Evolutionary conservation across 2,329 filamentous ascomycete genomes (phyloP).

Genomic region (Pseudodiploospora longispora): DNA sequence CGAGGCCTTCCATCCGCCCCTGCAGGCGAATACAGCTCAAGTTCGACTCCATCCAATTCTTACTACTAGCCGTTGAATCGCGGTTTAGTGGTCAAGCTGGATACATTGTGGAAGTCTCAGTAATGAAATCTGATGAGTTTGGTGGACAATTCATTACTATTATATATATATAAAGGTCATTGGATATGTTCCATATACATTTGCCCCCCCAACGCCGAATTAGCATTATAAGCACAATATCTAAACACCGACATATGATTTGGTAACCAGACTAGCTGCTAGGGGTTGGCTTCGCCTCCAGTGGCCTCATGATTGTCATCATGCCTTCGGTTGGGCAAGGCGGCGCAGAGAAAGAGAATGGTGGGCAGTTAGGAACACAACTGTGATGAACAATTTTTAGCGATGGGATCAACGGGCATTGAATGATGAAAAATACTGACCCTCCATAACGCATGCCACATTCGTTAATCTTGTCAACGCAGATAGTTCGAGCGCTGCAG

Average conservation of each 20-base stretch:
- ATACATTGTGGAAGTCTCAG: no score
- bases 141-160: not conserved
- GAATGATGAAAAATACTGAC: slow-evolving; percentile 8
- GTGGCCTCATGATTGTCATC: no score
- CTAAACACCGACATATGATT: not conserved
- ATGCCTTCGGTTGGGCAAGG: slow-evolving; percentile 8
- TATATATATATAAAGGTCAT: not conserved
- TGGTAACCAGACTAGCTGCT: not conserved
- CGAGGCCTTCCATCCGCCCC: slow-evolving; percentile 22
- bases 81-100: not conserved
- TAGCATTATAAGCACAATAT: not conserved
- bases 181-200: not conserved
- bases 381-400: slow-evolving; percentile 4
- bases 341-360: slow-evolving; percentile 10
- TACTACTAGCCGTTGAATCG: slow-evolving; percentile 24
- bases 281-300: not conserved
- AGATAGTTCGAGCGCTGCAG: slow-evolving; percentile 18
- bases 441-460: slow-evolving; percentile 17
- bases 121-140: no score
- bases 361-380: slow-evolving; percentile 17
- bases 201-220: not conserved
- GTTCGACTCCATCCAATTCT: slow-evolving; percentile 23
- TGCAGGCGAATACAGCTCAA: slow-evolving; percentile 34
- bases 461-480: slow-evolving; percentile 15
- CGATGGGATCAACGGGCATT: no score